Evolutionary conservation across 768 basidiomycete species (phyloP).

Genomic region (Cubamyces sp.): DNA sequence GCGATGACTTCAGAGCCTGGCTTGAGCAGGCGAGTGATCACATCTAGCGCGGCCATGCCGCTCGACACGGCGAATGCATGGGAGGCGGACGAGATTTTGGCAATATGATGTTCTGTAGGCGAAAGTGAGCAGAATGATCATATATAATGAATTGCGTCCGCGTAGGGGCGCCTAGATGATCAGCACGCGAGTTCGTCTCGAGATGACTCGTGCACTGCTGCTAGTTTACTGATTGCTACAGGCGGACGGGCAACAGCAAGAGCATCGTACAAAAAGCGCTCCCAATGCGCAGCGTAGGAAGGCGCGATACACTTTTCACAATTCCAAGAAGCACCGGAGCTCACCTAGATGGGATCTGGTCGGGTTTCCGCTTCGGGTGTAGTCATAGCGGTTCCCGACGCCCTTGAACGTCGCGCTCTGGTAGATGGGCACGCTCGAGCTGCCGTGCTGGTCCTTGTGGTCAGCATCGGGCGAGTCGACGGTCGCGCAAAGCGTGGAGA

Average conservation of each 20-base stretch:
- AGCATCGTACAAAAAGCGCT: no score
- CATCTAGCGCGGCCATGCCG: slow-evolving; percentile 97
- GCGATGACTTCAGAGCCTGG: slow-evolving; percentile 96
- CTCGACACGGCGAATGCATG: slow-evolving; percentile 94
- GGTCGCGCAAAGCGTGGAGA: slow-evolving; percentile 89
- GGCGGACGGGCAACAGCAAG: background rate
- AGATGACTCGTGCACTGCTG: background rate
- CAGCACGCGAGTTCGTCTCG: background rate
- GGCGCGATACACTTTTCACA: no score
- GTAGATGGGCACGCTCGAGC: slow-evolving; percentile 95
- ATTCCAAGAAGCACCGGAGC: slow-evolving; percentile 28
- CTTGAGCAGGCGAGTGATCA: slow-evolving; percentile 91
- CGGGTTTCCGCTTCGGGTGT: slow-evolving; percentile 94
- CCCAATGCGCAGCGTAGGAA: no score
- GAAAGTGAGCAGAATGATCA: background rate
- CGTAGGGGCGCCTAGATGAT: background rate
- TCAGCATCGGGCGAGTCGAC: slow-evolving; percentile 90
- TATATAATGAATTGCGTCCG: background rate
- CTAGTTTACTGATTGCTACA: background rate
- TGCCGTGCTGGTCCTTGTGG: slow-evolving; percentile 94
- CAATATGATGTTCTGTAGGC: slow-evolving; percentile 87
- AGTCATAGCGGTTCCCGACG: slow-evolving; percentile 86
- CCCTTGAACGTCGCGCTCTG: slow-evolving; percentile 99
- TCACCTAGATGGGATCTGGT: slow-evolving; percentile 92
- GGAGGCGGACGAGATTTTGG: slow-evolving; percentile 91